A percentile compares a stretch with the other conserved stretches of the same genome.
These are phyloP conservation scores for Emergomyces pasteurianus DNA, from an alignment of 2,329 filamentous ascomycete species.

Conservation along the genomic window DNA sequence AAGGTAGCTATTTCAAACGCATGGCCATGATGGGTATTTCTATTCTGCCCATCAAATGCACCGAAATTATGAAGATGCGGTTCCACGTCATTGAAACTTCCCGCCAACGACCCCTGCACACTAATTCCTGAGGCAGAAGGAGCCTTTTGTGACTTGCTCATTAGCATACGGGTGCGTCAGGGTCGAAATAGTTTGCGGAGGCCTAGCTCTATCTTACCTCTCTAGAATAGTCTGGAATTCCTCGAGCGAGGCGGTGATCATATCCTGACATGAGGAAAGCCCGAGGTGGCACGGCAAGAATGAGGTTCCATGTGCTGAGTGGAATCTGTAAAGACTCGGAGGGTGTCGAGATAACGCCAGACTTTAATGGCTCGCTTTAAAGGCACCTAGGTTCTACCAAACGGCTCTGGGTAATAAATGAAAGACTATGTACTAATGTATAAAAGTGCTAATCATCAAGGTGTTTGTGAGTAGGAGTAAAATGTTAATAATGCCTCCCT, in stretches of 20 bases:
- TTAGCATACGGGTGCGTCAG: neutral
- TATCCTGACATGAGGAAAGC: slow-evolving; percentile 4
- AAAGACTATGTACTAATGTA: no score
- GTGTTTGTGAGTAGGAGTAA: neutral
- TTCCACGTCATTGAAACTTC: neutral
- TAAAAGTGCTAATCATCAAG: no score
- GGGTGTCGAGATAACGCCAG: neutral
- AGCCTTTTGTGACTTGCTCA: neutral
- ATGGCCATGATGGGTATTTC: neutral
- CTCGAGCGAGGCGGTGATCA: neutral
- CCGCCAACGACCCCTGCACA: neutral
- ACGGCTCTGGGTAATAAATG: neutral
- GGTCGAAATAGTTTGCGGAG: neutral
- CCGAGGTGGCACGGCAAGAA: neutral
- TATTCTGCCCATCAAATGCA: neutral
- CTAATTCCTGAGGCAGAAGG: neutral
- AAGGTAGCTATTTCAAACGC: neutral
- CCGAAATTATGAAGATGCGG: neutral
- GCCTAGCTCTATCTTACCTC: neutral
- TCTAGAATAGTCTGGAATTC: neutral
- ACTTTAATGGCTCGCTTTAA: neutral
- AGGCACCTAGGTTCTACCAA: neutral
- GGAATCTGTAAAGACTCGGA: neutral
- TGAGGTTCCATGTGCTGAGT: neutral
- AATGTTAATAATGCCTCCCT: neutral